phyloP scores from a whole-genome alignment of 164 flowering plant genomes.

The Saururus chinensis region DNA sequence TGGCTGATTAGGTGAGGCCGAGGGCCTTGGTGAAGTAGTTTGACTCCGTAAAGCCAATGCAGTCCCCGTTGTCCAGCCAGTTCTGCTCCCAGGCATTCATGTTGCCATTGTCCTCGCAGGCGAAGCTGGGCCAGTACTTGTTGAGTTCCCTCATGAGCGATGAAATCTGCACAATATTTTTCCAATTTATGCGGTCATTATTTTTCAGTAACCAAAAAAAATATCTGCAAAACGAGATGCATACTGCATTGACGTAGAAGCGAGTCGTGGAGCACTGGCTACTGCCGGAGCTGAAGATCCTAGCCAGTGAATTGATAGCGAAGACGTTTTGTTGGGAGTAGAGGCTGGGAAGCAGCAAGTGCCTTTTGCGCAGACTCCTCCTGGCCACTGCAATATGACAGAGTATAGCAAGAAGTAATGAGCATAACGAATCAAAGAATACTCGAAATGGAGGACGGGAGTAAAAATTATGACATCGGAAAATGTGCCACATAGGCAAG shows the following conservation, averaged over 20 bases:
- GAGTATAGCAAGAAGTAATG: too few relatives aligned
- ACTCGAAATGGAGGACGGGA: too few relatives aligned
- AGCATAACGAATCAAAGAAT: too few relatives aligned
- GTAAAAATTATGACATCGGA: too few relatives aligned
- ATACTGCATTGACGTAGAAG: not conserved
- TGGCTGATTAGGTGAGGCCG: not conserved
- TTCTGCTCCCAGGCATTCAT: not conserved
- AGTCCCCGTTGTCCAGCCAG: not conserved
- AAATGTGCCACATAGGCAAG: too few relatives aligned
- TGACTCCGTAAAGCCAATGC: constrained; percentile 1
- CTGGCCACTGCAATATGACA: not conserved
- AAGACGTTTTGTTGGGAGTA: not conserved
- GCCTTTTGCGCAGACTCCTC: not conserved
- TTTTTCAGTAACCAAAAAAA: not conserved
- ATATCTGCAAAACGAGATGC: not conserved
- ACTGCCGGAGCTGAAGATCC: not conserved
- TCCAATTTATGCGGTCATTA: too few relatives aligned
- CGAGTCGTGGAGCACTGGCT: not conserved
- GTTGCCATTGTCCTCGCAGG: not conserved
- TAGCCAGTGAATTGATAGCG: not conserved
- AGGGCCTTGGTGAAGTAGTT: not conserved
- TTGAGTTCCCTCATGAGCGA: not conserved
- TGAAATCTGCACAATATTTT: not conserved
- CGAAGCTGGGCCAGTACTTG: constrained; percentile 1
- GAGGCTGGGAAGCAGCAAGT: not conserved